A percentile compares a stretch with the other conserved stretches of the same genome.
Conservation (phyloP, 2,329 filamentous ascomycete species). For the Raffaelea albimanens region DNA sequence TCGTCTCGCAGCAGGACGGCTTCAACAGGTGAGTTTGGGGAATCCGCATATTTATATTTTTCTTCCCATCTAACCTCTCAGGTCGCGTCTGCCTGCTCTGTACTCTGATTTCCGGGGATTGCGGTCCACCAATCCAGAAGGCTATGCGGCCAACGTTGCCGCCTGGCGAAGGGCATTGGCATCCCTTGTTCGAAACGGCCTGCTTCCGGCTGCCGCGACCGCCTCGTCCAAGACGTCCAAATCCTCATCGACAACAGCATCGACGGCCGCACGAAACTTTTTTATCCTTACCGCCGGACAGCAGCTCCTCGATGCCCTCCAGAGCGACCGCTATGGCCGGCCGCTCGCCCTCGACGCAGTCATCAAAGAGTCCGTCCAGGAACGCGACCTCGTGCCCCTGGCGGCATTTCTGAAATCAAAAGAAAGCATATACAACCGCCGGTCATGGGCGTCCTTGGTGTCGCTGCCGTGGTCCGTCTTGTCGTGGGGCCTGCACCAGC, state of each 20-base stretch:
- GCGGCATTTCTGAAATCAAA: slow-evolving; percentile 55
- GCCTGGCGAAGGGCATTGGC: slow-evolving; percentile 25
- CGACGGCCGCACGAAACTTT: slow-evolving; percentile 29
- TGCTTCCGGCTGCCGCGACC: slow-evolving; percentile 16
- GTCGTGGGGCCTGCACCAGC: slow-evolving; percentile 64
- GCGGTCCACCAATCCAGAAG: slow-evolving; percentile 15
- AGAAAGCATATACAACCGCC: slow-evolving; percentile 60
- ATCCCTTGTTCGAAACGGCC: slow-evolving; percentile 20
- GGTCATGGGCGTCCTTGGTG: slow-evolving; percentile 60
- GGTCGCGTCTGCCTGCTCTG: slow-evolving; percentile 17
- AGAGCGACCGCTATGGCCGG: slow-evolving; percentile 68
- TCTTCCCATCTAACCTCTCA: slow-evolving; percentile 1
- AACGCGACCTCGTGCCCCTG: slow-evolving; percentile 60
- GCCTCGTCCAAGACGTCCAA: slow-evolving; percentile 1
- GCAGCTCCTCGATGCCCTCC: slow-evolving; percentile 59
- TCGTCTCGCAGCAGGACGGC: slow-evolving; percentile 12
- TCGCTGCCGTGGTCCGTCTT: slow-evolving; percentile 60
- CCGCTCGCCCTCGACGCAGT: slow-evolving; percentile 75
- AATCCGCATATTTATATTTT: neutral
- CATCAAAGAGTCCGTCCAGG: slow-evolving; percentile 61
- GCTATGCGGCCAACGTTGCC: slow-evolving; percentile 22
- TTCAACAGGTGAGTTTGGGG: slow-evolving; percentile 10
- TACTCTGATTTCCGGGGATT: slow-evolving; percentile 19
- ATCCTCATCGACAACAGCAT: too few species aligned
- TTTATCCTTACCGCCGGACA: slow-evolving; percentile 49